Conservation (phyloP, 2,329 filamentous ascomycete genomes). For the Venturiaceae sp. region DNA sequence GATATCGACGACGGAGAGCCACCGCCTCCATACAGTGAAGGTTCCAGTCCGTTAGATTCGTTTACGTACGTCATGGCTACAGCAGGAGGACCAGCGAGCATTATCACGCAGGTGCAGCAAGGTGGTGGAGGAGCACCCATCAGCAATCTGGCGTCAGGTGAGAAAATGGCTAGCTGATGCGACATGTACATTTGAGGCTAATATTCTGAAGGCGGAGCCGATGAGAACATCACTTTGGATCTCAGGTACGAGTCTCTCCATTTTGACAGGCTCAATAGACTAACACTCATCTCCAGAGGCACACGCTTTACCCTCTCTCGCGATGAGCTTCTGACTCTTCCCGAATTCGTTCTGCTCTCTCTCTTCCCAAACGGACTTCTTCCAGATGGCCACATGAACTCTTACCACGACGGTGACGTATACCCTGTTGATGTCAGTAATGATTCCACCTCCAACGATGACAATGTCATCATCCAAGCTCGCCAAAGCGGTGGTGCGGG, state of each 20-base stretch:
- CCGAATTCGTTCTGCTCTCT: constrained; percentile 95
- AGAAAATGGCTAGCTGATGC: neutral
- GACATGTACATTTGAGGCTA: neutral
- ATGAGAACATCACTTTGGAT: constrained; percentile 93
- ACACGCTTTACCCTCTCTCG: constrained; percentile 88
- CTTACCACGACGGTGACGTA: constrained; percentile 84
- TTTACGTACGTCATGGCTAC: constrained; percentile 98
- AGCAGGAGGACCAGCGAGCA: constrained; percentile 92
- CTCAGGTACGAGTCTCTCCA: constrained; percentile 55
- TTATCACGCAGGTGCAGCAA: constrained; percentile 98
- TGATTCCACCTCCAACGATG: constrained; percentile 15
- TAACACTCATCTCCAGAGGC: constrained; percentile 47
- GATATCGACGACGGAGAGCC: constrained; percentile 74
- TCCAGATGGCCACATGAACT: constrained; percentile 90
- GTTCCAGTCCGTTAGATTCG: constrained; percentile 79
- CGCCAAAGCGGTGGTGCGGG: neutral
- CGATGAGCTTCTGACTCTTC: constrained; percentile 89
- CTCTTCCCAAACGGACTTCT: constrained; percentile 97
- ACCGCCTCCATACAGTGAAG: constrained; percentile 92
- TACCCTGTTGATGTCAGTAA: constrained; percentile 91
- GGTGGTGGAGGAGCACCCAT: constrained; percentile 63
- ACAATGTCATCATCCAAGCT: constrained; percentile 4
- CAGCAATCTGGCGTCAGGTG: constrained; percentile 73
- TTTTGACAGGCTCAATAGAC: neutral
- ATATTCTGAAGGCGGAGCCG: constrained; percentile 58